Evolutionary conservation across 257 asterid species (phyloP).

Genomic region (Solanum sparsipilum): DNA sequence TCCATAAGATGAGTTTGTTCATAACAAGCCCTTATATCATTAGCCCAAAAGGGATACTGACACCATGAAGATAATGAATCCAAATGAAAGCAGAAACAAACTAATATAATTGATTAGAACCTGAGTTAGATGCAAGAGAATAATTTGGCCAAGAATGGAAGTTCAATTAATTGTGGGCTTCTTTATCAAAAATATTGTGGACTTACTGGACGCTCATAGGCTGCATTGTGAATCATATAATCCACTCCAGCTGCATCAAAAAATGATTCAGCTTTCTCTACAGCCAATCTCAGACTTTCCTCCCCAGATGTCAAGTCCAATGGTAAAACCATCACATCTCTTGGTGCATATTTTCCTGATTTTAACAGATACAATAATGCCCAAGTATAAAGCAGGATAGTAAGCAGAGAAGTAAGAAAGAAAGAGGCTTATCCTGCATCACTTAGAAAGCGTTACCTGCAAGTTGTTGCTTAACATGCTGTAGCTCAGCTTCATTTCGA

Average conservation of each 20-base stretch:
- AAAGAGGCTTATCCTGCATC: neutral
- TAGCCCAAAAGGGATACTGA: neutral
- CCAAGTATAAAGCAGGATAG: neutral
- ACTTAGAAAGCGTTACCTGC: conserved; percentile 38
- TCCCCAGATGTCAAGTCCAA: conserved; percentile 81
- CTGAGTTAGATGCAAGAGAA: neutral
- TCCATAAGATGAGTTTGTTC: neutral
- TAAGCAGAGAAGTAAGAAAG: neutral
- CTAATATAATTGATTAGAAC: neutral
- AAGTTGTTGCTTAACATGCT: conserved; percentile 64
- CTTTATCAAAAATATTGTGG: neutral
- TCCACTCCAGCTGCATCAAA: conserved; percentile 90
- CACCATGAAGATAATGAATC: neutral
- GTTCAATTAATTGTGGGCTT: neutral
- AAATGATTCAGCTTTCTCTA: conserved; percentile 67
- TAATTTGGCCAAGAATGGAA: neutral
- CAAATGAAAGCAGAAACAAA: neutral
- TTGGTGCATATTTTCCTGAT: conserved; percentile 85
- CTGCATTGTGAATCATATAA: conserved; percentile 94
- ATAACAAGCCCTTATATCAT: neutral
- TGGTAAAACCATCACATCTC: conserved; percentile 66
- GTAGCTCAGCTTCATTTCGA: conserved; percentile 75
- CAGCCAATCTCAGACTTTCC: conserved; percentile 50
- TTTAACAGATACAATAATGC: conserved; percentile 7
- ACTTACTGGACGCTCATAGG: conserved; percentile 95